Percentiles rank a stretch among this genome's conserved stretches.
phyloP scores from a whole-genome alignment of 257 asterid species.

The Lithospermum erythrorhizon region DNA sequence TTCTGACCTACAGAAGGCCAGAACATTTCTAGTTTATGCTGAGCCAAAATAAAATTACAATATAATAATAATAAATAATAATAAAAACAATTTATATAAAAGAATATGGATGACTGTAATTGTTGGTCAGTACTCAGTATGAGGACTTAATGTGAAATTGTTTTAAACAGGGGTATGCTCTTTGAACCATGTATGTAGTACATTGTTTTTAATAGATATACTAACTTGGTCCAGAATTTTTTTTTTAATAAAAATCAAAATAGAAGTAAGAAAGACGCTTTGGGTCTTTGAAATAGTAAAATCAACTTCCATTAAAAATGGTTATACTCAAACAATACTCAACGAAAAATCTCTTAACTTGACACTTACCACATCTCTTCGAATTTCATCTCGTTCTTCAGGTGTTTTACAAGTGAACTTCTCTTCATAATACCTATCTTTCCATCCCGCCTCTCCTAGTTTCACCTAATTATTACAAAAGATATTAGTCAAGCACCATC shows the following conservation, averaged over 20 bases:
- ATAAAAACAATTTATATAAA: too few species aligned
- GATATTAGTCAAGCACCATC: not conserved
- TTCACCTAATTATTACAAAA: conserved; percentile 43
- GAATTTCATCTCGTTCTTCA: conserved; percentile 74
- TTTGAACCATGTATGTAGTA: not conserved
- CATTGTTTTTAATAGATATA: too few species aligned
- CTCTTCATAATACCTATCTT: conserved; percentile 88
- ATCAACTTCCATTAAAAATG: not conserved
- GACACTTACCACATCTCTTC: conserved; percentile 81
- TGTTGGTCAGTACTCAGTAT: too few species aligned
- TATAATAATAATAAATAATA: too few species aligned
- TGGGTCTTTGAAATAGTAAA: too few species aligned
- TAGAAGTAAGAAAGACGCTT: too few species aligned
- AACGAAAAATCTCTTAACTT: not conserved
- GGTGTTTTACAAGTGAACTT: conserved; percentile 71
- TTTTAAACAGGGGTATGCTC: not conserved
- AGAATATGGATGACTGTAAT: not conserved
- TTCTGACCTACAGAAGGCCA: conserved; percentile 51
- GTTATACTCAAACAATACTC: not conserved
- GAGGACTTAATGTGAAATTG: not conserved
- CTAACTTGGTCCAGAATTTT: not conserved
- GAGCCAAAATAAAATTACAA: too few species aligned
- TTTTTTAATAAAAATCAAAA: too few species aligned
- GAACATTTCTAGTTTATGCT: not conserved
- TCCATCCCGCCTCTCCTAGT: conserved; percentile 94